Percentiles rank a stretch among this genome's conserved stretches.
These are phyloP conservation scores for Fonsecaea monophora DNA, from an alignment of 2,329 filamentous ascomycete species.

Conservation along the genomic window DNA sequence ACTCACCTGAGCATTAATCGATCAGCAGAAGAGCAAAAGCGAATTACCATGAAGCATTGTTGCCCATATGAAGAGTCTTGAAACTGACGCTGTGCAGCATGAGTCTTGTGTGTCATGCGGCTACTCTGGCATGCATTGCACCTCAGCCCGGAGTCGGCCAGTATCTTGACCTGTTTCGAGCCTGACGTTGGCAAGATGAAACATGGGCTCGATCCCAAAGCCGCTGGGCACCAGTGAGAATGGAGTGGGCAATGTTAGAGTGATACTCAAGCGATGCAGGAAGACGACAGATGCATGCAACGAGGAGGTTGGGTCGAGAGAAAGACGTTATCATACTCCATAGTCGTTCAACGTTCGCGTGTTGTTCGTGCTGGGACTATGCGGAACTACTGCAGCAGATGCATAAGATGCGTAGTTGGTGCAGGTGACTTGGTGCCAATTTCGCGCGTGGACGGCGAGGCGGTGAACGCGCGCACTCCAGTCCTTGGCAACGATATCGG, in stretches of 20 bases:
- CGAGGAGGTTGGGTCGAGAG: constrained; percentile 32
- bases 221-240: constrained; percentile 23
- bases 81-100: constrained; percentile 25
- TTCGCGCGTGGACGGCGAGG: constrained; percentile 19
- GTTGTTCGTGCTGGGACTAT: constrained; percentile 29
- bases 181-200: constrained; percentile 29
- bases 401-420: constrained; percentile 11
- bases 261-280: constrained; percentile 15
- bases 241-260: neutral
- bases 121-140: constrained; percentile 21
- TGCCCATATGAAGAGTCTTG: constrained; percentile 6
- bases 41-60: constrained; percentile 15
- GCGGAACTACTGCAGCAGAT: constrained; percentile 13
- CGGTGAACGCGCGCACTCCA: constrained; percentile 3
- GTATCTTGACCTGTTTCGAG: constrained; percentile 31
- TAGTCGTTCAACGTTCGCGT: constrained; percentile 27
- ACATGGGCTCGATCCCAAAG: constrained; percentile 22
- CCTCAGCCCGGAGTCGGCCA: constrained; percentile 28
- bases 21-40: constrained; percentile 23
- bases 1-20: constrained; percentile 14
- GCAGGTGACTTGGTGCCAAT: constrained; percentile 23
- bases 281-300: constrained; percentile 29
- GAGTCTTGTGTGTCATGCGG: constrained; percentile 13
- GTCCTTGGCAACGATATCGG: neutral
- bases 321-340: neutral